Evolutionary conservation across 108 stramenopile genomes (phyloP).

Genomic region (Cyclotella atomus): DNA sequence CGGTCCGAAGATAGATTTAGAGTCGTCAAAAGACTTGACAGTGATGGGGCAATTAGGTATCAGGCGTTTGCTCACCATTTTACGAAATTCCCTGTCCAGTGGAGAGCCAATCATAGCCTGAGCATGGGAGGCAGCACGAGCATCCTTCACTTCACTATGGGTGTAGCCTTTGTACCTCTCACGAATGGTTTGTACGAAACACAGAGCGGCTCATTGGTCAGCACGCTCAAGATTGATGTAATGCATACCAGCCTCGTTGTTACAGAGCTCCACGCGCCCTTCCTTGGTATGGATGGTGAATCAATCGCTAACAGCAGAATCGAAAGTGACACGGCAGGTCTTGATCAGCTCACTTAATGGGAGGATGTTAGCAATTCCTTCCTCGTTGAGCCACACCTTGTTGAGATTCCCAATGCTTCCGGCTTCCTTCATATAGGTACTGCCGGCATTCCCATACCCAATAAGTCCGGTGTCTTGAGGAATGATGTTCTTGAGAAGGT

Average conservation of each 20-base stretch:
- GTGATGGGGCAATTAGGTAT: not conserved
- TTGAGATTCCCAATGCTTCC: no score
- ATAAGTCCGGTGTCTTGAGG: no score
- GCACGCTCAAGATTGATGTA: not conserved
- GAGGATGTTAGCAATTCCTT: not conserved
- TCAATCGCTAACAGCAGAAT: not conserved
- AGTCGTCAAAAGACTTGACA: not conserved
- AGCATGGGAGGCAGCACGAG: not conserved
- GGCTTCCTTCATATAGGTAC: no score
- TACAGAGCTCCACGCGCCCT: not conserved
- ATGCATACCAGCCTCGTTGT: not conserved
- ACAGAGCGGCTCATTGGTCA: not conserved
- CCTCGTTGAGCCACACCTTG: not conserved
- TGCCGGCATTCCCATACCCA: no score
- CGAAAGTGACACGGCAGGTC: not conserved
- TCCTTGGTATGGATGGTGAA: not conserved
- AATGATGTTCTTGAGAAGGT: no score
- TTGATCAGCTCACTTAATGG: not conserved
- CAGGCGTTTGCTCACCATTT: not conserved
- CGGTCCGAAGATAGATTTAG: not conserved
- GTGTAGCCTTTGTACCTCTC: no score
- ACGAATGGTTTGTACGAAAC: no score
- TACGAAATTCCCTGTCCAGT: not conserved
- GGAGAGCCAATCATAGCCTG: not conserved
- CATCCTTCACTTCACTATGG: no score